Conservation (phyloP, 2,329 filamentous ascomycete genomes). For the Aspergillus caelatus region DNA sequence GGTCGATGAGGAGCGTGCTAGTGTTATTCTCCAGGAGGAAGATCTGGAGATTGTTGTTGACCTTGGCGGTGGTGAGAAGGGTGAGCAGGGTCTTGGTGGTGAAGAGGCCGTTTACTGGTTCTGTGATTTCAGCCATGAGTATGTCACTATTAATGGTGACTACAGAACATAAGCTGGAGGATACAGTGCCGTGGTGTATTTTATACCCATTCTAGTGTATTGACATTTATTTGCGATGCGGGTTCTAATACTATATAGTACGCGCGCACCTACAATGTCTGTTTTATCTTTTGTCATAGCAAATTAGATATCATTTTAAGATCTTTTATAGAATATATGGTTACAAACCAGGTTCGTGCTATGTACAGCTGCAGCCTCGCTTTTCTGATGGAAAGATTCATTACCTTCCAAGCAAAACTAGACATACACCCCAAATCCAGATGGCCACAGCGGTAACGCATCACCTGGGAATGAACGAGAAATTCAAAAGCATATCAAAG, state of each 20-base stretch:
- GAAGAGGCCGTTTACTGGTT: conserved; percentile 65
- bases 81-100: conserved; percentile 42
- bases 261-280: background rate
- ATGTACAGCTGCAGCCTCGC: conserved; percentile 31
- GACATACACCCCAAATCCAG: conserved; percentile 22
- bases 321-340: conserved; percentile 39
- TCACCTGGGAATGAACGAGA: conserved; percentile 29
- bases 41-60: conserved; percentile 65
- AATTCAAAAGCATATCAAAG: conserved; percentile 30
- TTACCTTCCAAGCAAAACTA: conserved; percentile 16
- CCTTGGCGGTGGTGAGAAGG: conserved; percentile 55
- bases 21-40: conserved; percentile 62
- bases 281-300: conserved; percentile 13
- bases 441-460: conserved; percentile 27
- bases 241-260: background rate
- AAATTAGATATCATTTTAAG: conserved; percentile 28
- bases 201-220: background rate
- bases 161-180: conserved; percentile 40
- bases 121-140: conserved; percentile 70
- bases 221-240: background rate
- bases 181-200: background rate
- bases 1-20: conserved; percentile 63
- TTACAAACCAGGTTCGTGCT: conserved; percentile 36
- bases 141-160: conserved; percentile 70
- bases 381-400: conserved; percentile 11